Percentiles rank a stretch among this genome's conserved stretches.
Conservation (phyloP, 2,329 filamentous ascomycete genomes). For the Neofusicoccum umdonicola region DNA sequence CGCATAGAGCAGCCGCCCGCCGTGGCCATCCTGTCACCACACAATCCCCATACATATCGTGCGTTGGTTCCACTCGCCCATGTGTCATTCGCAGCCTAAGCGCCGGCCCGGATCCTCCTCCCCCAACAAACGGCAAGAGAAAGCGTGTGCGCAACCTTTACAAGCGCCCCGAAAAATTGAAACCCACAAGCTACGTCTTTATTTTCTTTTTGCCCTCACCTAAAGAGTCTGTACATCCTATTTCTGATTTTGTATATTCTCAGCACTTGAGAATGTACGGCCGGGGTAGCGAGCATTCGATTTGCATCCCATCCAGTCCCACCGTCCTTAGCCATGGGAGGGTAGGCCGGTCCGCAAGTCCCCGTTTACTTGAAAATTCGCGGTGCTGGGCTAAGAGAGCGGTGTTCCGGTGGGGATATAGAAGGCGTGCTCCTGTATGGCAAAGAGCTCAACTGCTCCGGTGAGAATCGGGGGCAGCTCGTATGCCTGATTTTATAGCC, state of each 20-base stretch:
- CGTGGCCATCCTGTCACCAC: background rate
- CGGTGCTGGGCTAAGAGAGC: no score
- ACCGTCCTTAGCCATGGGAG: no score
- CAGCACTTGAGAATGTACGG: background rate
- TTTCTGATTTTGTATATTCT: background rate
- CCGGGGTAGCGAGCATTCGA: background rate
- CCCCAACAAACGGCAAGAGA: background rate
- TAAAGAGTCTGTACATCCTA: background rate
- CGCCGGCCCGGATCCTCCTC: background rate
- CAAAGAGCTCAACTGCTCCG: background rate
- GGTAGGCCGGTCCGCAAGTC: no score
- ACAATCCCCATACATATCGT: background rate
- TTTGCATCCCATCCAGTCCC: background rate
- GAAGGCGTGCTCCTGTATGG: background rate
- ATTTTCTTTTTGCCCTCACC: background rate
- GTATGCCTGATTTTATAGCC: background rate
- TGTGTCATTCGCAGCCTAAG: slow-evolving; percentile 6
- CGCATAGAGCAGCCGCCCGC: background rate
- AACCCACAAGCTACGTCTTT: background rate
- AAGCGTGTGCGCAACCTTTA: background rate
- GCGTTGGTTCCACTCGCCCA: slow-evolving; percentile 2
- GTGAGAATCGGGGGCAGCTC: background rate
- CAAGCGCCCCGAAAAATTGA: background rate
- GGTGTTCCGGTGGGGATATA: no score
- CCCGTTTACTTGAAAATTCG: no score